Evolutionary conservation across 108 stramenopile genomes (phyloP), one percentile per base, ranked within the genome.

Genomic region (Aureococcus anophagefferens): DNA sequence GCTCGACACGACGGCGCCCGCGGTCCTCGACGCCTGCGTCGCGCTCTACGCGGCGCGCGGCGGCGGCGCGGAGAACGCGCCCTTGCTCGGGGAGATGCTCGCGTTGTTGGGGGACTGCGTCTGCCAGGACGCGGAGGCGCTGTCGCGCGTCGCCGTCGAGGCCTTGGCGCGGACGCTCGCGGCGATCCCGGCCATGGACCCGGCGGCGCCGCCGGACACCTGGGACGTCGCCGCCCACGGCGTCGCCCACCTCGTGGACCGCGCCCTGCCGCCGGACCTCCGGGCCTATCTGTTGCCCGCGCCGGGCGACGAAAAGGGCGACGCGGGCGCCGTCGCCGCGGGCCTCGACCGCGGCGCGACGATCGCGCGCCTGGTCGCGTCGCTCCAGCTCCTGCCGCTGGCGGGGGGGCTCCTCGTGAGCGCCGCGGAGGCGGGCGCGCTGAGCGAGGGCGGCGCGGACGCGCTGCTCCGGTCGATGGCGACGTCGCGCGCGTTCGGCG

Each of bases 121-220:
- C 17, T 76, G 76, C 73, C 76, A 76, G 45, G 76, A 74, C 63
- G 74, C 62, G n/a, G 76, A 76, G 76, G 70, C 70, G 35, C 76
- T 76, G 0, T 68, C 76, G 0, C 74, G 76, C 46, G 35, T 74
- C 31, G 74, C 51, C 13, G 70, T 76, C 34, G 44, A 29, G 0
- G 70, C 70, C 5, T 69, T 76, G 17, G 25, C 17, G 14, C 17
- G 25, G 25, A 18, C 25, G 25, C 25, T 18, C 25, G 21, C 4
- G 51, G 51, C 51, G 7, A 1, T 59, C 25, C 25, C 51, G 17
- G 1, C 51, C 4, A 25, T 25, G 21, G 25, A 59, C 3, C 14
- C 14, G 51, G 21, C 17, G 51, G 25, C 51, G 51, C 25, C 51
- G 13, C 21, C 17, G 51, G 51, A 59, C 7, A 28, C 21, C 17